These are phyloP conservation scores for Botrytis hyacinthi DNA, from an alignment of 2,329 filamentous ascomycete species.

Conservation along the genomic window DNA sequence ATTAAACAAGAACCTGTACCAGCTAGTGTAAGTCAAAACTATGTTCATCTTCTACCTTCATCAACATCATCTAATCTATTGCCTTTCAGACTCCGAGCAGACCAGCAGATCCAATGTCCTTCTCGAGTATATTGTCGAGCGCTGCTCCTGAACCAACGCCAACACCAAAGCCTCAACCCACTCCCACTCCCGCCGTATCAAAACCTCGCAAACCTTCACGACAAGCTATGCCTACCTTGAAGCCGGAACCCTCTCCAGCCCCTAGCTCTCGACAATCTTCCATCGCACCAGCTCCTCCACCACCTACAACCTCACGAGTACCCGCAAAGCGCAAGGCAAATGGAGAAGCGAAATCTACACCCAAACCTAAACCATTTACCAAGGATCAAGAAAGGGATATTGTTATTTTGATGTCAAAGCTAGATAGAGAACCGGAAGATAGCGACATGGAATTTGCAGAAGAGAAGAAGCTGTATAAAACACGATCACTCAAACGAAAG, in stretches of 20 bases:
- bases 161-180: conserved; percentile 41
- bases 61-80: conserved; percentile 23
- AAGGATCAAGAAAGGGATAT: conserved; percentile 67
- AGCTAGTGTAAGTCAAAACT: conserved; percentile 30
- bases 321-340: conserved; percentile 40
- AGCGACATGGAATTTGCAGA: conserved; percentile 53
- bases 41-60: neutral
- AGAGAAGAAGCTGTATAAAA: conserved; percentile 52
- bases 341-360: conserved; percentile 56
- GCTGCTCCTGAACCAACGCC: conserved; percentile 64
- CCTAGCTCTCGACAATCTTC: conserved; percentile 48
- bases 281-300: conserved; percentile 44
- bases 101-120: conserved; percentile 86
- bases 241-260: conserved; percentile 32
- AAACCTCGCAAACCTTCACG: conserved; percentile 36
- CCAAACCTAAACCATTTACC: conserved; percentile 47
- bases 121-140: conserved; percentile 88
- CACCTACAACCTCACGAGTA: conserved; percentile 46
- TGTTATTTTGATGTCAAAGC: conserved; percentile 60
- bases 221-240: conserved; percentile 27
- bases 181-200: conserved; percentile 15
- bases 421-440: conserved; percentile 59
- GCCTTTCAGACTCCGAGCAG: conserved; percentile 63
- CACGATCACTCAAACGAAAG: conserved; percentile 64
- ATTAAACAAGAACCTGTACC: conserved; percentile 31